Percentiles rank a stretch among this genome's conserved stretches.
Conservation (phyloP, 1,284 basidiomycete species). For the Caloboletus firmus region DNA sequence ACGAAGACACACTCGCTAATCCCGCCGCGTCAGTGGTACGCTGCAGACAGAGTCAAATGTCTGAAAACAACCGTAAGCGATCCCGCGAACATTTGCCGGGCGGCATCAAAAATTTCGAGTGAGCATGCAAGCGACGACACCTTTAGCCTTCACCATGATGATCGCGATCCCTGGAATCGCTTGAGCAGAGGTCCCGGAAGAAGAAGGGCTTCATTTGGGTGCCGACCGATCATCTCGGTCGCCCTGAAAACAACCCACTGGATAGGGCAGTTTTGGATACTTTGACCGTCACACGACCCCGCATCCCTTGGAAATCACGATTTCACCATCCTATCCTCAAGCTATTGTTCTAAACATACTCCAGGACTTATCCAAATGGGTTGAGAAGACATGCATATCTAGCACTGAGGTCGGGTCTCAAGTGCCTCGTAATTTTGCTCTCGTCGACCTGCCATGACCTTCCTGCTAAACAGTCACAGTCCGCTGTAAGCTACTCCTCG, state of each 20-base stretch:
- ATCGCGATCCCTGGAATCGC: slow-evolving; percentile 33
- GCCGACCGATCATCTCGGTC: slow-evolving; percentile 20
- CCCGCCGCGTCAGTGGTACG: not conserved
- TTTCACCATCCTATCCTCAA: not conserved
- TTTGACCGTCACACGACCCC: not conserved
- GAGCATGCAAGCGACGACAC: slow-evolving; percentile 30
- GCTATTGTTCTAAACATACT: not conserved
- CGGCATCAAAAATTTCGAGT: slow-evolving; percentile 23
- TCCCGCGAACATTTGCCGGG: slow-evolving; percentile 35
- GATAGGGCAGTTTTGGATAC: not conserved
- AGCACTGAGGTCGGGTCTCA: slow-evolving; percentile 22
- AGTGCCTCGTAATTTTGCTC: slow-evolving; percentile 14
- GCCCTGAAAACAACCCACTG: not conserved
- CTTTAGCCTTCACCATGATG: slow-evolving; percentile 28
- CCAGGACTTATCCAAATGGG: slow-evolving; percentile 1
- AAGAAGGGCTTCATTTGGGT: slow-evolving; percentile 24
- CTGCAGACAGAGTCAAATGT: not conserved
- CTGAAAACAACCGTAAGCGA: slow-evolving; percentile 24
- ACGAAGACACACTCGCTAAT: not conserved
- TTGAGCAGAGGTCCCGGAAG: slow-evolving; percentile 22
- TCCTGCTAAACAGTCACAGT: slow-evolving; percentile 1
- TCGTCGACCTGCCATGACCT: not conserved
- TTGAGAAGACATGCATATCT: slow-evolving; percentile 1
- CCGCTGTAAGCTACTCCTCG: not conserved
- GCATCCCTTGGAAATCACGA: not conserved